Conservation (phyloP, 768 basidiomycete genomes). For the Tulasnella sp. region DNA sequence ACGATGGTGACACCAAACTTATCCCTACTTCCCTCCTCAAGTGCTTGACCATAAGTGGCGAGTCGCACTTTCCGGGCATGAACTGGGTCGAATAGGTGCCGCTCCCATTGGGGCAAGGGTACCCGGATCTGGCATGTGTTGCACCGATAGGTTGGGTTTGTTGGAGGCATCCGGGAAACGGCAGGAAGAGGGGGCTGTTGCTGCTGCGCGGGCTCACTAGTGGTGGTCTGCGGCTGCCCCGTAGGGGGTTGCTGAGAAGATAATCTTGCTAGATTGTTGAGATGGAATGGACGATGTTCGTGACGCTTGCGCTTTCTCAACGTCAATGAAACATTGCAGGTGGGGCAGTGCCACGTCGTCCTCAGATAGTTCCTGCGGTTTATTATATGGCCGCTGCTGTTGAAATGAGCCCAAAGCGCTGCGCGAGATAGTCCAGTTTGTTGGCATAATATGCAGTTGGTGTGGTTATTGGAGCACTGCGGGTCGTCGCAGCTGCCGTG, state of each 20-base stretch:
- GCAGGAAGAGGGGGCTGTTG: background rate
- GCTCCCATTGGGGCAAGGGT: background rate
- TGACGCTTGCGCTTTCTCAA: background rate
- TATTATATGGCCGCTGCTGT: background rate
- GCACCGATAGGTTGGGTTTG: background rate
- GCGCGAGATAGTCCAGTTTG: background rate
- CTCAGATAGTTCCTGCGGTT: background rate
- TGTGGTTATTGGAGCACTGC: background rate
- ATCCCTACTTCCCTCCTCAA: conserved; percentile 8
- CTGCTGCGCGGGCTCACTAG: background rate
- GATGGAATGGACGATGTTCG: background rate
- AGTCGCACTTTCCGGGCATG: background rate
- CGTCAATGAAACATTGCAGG: background rate
- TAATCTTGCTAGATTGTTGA: background rate
- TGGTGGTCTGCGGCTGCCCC: background rate
- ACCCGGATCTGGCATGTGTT: background rate
- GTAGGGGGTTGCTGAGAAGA: background rate
- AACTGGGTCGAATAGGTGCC: background rate
- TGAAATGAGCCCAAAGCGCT: background rate
- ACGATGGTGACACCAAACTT: background rate
- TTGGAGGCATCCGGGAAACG: background rate
- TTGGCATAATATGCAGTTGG: background rate
- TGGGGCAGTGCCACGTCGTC: background rate
- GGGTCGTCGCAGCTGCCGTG: background rate
- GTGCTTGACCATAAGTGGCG: background rate